Percentiles rank a stretch among this genome's conserved stretches.
Evolutionary conservation across 768 basidiomycete genomes (phyloP).

Genomic region (Lentinula boryana): DNA sequence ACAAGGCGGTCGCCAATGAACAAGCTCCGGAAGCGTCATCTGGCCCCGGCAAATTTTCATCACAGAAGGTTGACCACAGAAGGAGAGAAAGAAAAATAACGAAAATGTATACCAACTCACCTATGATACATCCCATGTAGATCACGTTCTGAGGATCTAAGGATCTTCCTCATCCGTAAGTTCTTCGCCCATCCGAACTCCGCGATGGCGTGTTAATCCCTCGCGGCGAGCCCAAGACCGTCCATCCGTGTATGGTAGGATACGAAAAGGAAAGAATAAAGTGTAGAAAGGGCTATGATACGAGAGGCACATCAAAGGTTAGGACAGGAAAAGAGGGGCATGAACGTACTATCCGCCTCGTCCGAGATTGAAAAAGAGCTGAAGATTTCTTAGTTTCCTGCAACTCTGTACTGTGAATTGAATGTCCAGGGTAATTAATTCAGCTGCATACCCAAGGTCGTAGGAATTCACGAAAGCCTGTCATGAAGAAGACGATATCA

Average conservation of each 20-base stretch:
- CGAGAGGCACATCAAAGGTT: neutral
- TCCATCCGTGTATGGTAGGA: constrained; percentile 83
- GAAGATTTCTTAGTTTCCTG: constrained; percentile 61
- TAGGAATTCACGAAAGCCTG: constrained; percentile 88
- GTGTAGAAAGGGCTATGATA: constrained; percentile 61
- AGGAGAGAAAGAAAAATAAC: neutral
- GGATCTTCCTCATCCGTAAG: constrained; percentile 78
- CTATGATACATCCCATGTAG: neutral
- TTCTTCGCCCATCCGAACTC: constrained; percentile 73
- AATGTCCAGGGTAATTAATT: neutral
- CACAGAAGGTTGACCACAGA: constrained; percentile 18
- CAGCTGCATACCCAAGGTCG: constrained; percentile 63
- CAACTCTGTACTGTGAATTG: neutral
- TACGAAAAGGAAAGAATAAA: constrained; percentile 75
- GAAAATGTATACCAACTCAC: constrained; percentile 6
- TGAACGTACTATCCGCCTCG: constrained; percentile 70
- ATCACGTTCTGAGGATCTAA: constrained; percentile 1
- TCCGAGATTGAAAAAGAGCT: constrained; percentile 85
- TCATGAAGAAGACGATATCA: neutral
- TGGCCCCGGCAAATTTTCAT: constrained; percentile 83
- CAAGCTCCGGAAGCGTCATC: constrained; percentile 57
- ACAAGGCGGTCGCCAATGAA: too few species aligned
- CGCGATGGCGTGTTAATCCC: constrained; percentile 57
- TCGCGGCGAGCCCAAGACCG: constrained; percentile 67
- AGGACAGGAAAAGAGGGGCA: neutral